Evolutionary conservation across 768 basidiomycete species (phyloP), one percentile per base, ranked within the genome.

Genomic region (Boletus edulis): DNA sequence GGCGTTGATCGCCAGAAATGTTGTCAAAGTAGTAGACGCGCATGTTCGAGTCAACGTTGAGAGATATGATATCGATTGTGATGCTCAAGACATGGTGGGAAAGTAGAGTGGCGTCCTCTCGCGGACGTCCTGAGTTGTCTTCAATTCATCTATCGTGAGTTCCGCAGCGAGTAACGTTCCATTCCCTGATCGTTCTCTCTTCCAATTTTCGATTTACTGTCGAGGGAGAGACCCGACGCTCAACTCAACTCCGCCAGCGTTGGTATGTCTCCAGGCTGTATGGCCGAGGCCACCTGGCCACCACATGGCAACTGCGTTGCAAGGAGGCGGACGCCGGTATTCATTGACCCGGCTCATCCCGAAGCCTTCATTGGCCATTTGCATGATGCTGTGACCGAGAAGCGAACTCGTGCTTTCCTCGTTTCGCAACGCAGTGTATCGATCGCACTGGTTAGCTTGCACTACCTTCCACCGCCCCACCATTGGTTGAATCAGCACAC

Each of bases 11-110:
- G 29, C 86, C 89, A 0, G 85, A 79, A 31, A 81, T n/a, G 63
- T 88, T 80, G 70, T 90, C 86, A 67, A 78, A 86, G 74, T 85
- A 87, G 76, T 86, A 89, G 12, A 85, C 85, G 41, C 83, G 84
- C 89, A 91, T 91, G 11, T 5, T 46, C 1, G 37, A 32, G 24
- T 24, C 24, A 24, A 24, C 24, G 24, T 24, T 2, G 24, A 24
- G 4, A 24, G 24, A 24, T 24, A 5, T n/a, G n/a, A n/a, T n/a
- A 24, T 24, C 24, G 24, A 24, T 5, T 4, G 22, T 22, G 22
- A 20, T 2, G 20, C 5, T 24, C 24, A 24, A 24, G 24, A 24
- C 24, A 24, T 24, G 24, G 24, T 24, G 24, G 24, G 24, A 24
- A 24, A 24, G 24, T 24, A 24, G 24, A 24, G 24, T 24, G 24